Evolutionary conservation across 148 eudicot species (phyloP).

Genomic region (Rhododendron kiyosumense): DNA sequence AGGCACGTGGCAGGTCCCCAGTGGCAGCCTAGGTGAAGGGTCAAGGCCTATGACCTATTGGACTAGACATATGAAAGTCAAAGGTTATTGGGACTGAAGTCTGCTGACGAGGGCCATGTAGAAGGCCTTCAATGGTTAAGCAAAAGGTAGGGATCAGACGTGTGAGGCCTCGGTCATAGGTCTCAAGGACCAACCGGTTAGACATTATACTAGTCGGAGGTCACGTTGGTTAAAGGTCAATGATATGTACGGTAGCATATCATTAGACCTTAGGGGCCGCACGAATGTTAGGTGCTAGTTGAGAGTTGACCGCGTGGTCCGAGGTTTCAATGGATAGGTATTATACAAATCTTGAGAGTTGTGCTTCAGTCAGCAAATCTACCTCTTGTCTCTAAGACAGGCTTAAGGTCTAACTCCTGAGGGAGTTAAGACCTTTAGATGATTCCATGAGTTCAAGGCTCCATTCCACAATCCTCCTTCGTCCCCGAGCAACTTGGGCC

Average conservation of each 20-base stretch:
- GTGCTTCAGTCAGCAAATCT: not conserved
- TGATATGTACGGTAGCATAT: not conserved
- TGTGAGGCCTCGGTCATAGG: not conserved
- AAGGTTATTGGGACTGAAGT: not conserved
- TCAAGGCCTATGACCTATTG: not conserved
- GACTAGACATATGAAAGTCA: not conserved
- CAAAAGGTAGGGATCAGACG: not conserved
- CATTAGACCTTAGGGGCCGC: not conserved
- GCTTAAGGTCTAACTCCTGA: not conserved
- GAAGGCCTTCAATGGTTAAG: not conserved
- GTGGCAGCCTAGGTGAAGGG: not conserved
- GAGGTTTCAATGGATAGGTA: not conserved
- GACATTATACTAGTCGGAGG: not conserved
- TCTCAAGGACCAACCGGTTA: not conserved
- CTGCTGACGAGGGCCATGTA: not conserved
- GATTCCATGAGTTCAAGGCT: not conserved
- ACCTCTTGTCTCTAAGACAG: not conserved
- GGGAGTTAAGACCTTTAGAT: not conserved
- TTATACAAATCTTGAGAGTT: not conserved
- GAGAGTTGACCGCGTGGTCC: not conserved
- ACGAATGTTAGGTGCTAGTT: not conserved
- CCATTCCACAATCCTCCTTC: not conserved
- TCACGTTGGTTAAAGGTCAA: not conserved
- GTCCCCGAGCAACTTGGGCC: not conserved
- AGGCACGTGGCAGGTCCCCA: not conserved